Conservation (phyloP, 2,329 filamentous ascomycete genomes). For the Fusarium sarcochroum region DNA sequence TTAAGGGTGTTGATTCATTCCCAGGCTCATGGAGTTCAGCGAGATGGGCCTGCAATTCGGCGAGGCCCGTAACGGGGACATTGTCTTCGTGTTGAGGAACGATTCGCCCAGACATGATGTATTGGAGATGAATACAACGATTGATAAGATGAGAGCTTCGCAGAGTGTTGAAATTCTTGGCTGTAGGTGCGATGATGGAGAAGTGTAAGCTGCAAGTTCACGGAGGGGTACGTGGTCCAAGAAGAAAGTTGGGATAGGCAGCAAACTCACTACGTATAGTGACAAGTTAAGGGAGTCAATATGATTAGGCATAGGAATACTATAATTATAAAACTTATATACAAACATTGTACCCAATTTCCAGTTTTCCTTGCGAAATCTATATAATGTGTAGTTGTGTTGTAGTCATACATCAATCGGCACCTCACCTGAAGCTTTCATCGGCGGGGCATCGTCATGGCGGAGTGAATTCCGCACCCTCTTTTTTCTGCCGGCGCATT, state of each 20-base stretch:
- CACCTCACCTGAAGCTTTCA: neutral
- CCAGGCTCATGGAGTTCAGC: slow-evolving; percentile 58
- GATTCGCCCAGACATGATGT: slow-evolving; percentile 50
- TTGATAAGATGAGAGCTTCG: neutral
- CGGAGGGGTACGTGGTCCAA: slow-evolving; percentile 23
- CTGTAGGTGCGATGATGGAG: neutral
- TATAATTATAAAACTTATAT: too few relatives aligned
- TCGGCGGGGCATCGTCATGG: slow-evolving; percentile 33
- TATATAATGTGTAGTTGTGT: too few relatives aligned
- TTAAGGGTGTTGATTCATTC: slow-evolving; percentile 59
- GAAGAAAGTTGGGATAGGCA: slow-evolving; percentile 10
- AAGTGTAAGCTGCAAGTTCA: slow-evolving; percentile 26
- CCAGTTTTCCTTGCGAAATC: too few relatives aligned
- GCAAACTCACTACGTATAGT: too few relatives aligned
- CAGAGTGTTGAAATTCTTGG: neutral
- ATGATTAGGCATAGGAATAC: too few relatives aligned
- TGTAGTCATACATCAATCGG: too few relatives aligned
- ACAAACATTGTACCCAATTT: too few relatives aligned
- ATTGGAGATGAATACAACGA: neutral
- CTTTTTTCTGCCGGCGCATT: slow-evolving; percentile 26
- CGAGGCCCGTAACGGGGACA: slow-evolving; percentile 63
- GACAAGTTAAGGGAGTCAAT: too few relatives aligned
- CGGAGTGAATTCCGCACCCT: slow-evolving; percentile 41
- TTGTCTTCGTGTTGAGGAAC: slow-evolving; percentile 53
- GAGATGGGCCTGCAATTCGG: slow-evolving; percentile 69